Evolutionary conservation across 345 rosid species (phyloP), one percentile per base, ranked within the genome.

Genomic region (Sonneratia caseolaris): DNA sequence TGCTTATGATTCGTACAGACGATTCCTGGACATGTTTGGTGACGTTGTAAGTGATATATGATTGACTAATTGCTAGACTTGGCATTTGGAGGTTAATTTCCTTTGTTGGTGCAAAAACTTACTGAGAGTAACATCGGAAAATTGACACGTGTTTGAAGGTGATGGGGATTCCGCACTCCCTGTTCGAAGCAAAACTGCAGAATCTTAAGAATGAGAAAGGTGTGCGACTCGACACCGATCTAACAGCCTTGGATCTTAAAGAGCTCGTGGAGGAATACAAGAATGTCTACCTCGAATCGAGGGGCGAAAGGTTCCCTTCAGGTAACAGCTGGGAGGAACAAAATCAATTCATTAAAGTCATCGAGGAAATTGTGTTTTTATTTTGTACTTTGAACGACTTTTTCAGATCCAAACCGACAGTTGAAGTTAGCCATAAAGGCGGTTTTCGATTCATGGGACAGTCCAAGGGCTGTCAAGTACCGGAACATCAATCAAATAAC

Each of bases 1-100:
- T 71, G 95, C 95, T 43, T 90, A 94, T 80, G 98, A 91, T 64
- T 94, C 97, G 0, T 94, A 82, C 79, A 70, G 98, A 64, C 96
- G 98, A 56, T 94, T 94, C 80, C 87, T 94, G 21, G 97, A 91
- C 78, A 94, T 91, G 98, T 94, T 88, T 75, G 98, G 97, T 64
- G 79, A 79, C 70, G 98, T 94, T 74, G 97, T 93, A 83, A 85
- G 97, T 88, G 73, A 66, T 79, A 68, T 73, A 61, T 65, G 24
- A 37, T 72, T 48, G 74, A 40, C 13, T n/a, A 68, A 18, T 55
- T 1, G 7, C 37, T 12, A 11, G 18, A 27, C 38, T 64, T 64
- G 37, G 24, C 48, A 45, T 67, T 13, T 18, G 18, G n/a, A 14
- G 14, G 22, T 66, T 37, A 2, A 7, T 37, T 4, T 12, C 37